Evolutionary conservation across 2,329 filamentous ascomycete species (phyloP), one percentile per base, ranked within the genome.

Genomic region (Incumbomyces lentus): DNA sequence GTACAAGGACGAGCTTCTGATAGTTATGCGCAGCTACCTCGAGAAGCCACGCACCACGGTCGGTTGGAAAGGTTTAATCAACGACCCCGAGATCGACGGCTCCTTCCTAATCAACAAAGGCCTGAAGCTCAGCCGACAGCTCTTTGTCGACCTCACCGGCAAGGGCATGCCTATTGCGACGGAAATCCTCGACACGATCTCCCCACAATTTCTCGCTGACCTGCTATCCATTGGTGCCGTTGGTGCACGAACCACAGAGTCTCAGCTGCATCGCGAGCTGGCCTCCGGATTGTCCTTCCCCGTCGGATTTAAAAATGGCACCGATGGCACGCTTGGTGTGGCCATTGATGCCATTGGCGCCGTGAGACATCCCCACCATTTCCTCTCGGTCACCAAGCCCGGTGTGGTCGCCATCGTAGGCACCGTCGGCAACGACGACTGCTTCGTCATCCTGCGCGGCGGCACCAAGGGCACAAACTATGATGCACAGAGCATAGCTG

Each of bases 91-190:
- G 61, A 95, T 98, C 64, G 87, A 98, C 67, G 83, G 92, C 65
- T 92, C 84, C 62, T 98, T 85, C 82, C 80, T 95, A 72, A 98
- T 98, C 74, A 98, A 98, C 80, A 96, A 96, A 76, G 92, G 92
- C 44, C 77, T 98, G 47, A 81, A 87, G 26, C 81, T 95, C 48
- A 90, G 86, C n/a, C 79, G 92, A 59, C 84, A 95, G 70, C 76
- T 98, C 62, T 98, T 95, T 72, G 80, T 84, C 59, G 89, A 96
- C 62, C 74, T 98, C 51, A 98, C 90, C 31, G 74, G 74, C 52
- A 74, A 75, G 54, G 92, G 92, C 58, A 88, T 98, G 78, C 92
- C 92, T 49, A 93, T 98, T 65, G 92, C 92, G 48, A 88, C 81
- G 54, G 92, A 98, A 73, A 96, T 98, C 92, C 79, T 98, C 49